Conservation (phyloP, 495 filamentous ascomycete species). For the Neurospora sp. region DNA sequence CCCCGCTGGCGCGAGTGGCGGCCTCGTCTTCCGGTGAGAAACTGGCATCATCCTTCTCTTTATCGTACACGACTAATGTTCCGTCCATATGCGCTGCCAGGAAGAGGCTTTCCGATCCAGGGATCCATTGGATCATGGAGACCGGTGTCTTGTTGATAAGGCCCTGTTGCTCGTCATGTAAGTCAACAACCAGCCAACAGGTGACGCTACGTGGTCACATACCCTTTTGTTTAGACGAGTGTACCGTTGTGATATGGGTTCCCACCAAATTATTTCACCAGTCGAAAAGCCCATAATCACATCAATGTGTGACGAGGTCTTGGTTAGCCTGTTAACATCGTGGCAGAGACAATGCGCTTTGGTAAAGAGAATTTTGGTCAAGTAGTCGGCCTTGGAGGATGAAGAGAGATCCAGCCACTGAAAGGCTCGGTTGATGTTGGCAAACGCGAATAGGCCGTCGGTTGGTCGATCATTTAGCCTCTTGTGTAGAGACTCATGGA, state of each 20-base stretch:
- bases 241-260: conserved; percentile 94
- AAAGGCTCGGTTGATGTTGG: conserved; percentile 88
- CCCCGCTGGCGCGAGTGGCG: conserved; percentile 28
- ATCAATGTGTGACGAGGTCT: conserved; percentile 69
- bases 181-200: not conserved
- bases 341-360: conserved; percentile 93
- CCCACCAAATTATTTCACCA: conserved; percentile 97
- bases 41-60: conserved; percentile 88
- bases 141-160: conserved; percentile 78
- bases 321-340: conserved; percentile 80
- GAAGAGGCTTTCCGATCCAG: conserved; percentile 88
- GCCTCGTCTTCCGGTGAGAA: conserved; percentile 41
- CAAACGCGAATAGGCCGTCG: conserved; percentile 82
- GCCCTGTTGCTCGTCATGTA: conserved; percentile 36
- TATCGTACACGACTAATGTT: conserved; percentile 91
- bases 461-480: conserved; percentile 64
- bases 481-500: conserved; percentile 71
- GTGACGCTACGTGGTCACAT: not conserved
- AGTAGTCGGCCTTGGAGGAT: conserved; percentile 60
- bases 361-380: conserved; percentile 93
- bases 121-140: conserved; percentile 84
- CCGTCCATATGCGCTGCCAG: conserved; percentile 90
- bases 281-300: conserved; percentile 92
- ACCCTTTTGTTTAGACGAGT: conserved; percentile 86
- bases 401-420: conserved; percentile 57